Percentiles rank a stretch among this genome's conserved stretches.
Conservation (phyloP, 768 basidiomycete species). For the Collybia sp. region DNA sequence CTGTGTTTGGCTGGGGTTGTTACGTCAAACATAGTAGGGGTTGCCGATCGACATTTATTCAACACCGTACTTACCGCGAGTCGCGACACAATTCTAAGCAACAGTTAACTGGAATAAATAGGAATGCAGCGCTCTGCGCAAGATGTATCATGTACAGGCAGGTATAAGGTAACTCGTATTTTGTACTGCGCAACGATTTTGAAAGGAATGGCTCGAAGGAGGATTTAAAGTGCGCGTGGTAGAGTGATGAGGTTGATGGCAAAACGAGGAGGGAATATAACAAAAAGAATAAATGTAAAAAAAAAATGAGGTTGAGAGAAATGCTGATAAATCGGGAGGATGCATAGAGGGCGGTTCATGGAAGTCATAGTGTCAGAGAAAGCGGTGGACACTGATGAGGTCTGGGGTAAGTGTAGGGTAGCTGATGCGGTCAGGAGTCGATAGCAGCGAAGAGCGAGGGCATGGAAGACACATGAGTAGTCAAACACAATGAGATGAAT, state of each 20-base stretch:
- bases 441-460: constrained; percentile 29
- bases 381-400: too few species aligned
- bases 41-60: too few species aligned
- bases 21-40: too few species aligned
- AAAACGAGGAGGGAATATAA: constrained; percentile 14
- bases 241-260: constrained; percentile 15
- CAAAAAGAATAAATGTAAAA: constrained; percentile 11
- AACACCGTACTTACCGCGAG: too few species aligned
- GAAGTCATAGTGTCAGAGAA: constrained; percentile 5
- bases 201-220: constrained; percentile 3
- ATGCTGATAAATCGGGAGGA: constrained; percentile 5
- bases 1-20: too few species aligned
- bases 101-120: constrained; percentile 14
- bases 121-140: constrained; percentile 25
- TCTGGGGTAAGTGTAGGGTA: too few species aligned
- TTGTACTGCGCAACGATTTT: constrained; percentile 22
- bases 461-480: constrained; percentile 7
- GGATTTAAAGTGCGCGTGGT: constrained; percentile 7
- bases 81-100: too few species aligned
- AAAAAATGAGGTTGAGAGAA: constrained; percentile 7
- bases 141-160: constrained; percentile 28
- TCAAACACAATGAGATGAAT: constrained; percentile 14
- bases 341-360: constrained; percentile 4
- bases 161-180: constrained; percentile 13
- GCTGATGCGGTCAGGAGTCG: constrained; percentile 21